These are phyloP conservation scores for Dactylellina leptospora DNA, from an alignment of 2,329 filamentous ascomycete genomes.

Conservation along the genomic window DNA sequence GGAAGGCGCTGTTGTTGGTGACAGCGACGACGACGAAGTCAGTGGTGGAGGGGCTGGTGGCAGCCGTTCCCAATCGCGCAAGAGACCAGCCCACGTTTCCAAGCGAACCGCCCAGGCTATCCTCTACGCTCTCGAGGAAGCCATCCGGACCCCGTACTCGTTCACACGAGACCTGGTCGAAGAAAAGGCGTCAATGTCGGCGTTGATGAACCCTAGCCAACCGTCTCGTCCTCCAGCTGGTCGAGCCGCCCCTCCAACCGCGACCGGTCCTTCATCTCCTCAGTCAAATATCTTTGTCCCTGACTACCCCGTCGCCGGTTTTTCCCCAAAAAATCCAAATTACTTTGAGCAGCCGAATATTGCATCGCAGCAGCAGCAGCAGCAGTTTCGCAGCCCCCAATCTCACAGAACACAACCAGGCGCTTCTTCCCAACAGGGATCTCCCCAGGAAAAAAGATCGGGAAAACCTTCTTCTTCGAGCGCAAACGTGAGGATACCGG, in stretches of 20 bases:
- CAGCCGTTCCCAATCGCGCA: slow-evolving; percentile 48
- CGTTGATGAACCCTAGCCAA: slow-evolving; percentile 70
- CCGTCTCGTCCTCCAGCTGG: slow-evolving; percentile 57
- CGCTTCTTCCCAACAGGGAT: slow-evolving; percentile 40
- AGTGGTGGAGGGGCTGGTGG: slow-evolving; percentile 51
- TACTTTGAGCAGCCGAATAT: slow-evolving; percentile 47
- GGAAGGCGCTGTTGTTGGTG: slow-evolving; percentile 29
- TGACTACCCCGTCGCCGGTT: slow-evolving; percentile 59
- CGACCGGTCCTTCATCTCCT: slow-evolving; percentile 61
- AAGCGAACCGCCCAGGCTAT: slow-evolving; percentile 87
- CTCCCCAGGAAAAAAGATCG: slow-evolving; percentile 44
- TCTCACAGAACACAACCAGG: slow-evolving; percentile 40
- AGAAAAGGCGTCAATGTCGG: slow-evolving; percentile 91
- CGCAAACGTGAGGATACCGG: slow-evolving; percentile 47
- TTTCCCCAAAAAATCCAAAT: slow-evolving; percentile 44
- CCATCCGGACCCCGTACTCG: slow-evolving; percentile 79
- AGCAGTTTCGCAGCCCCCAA: slow-evolving; percentile 46
- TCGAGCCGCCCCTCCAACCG: slow-evolving; percentile 50
- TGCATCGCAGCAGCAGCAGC: slow-evolving; percentile 26
- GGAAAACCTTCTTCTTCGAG: slow-evolving; percentile 20
- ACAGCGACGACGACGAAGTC: slow-evolving; percentile 43
- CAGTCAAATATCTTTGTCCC: slow-evolving; percentile 66
- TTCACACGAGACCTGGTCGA: slow-evolving; percentile 87
- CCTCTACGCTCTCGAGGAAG: slow-evolving; percentile 90
- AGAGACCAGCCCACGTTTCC: slow-evolving; percentile 70